Conservation (phyloP, 805 yeast genomes). For the Candida caryicola region DNA sequence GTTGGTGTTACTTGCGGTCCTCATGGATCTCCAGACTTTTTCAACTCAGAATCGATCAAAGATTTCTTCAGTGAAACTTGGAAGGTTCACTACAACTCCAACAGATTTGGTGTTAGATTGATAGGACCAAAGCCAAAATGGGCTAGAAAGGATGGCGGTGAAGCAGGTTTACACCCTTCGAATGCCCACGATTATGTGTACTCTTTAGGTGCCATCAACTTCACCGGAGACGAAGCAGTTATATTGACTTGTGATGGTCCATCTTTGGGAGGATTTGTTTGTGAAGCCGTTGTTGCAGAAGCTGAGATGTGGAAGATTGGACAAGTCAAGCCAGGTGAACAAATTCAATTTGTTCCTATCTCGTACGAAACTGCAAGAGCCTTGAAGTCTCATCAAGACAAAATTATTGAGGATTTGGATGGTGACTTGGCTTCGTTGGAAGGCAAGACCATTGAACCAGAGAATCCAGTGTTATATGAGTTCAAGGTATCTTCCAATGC, state of each 20-base stretch:
- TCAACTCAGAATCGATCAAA: conserved; percentile 66
- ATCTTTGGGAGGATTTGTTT: conserved; percentile 94
- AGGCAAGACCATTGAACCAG: conserved; percentile 36
- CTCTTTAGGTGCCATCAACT: conserved; percentile 93
- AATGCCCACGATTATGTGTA: conserved; percentile 97
- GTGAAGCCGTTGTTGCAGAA: conserved; percentile 92
- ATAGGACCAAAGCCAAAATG: conserved; percentile 95
- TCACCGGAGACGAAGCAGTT: conserved; percentile 98
- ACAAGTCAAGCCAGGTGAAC: conserved; percentile 93
- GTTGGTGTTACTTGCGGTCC: conserved; percentile 97
- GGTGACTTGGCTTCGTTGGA: conserved; percentile 41
- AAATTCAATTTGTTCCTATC: conserved; percentile 76
- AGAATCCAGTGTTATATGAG: conserved; percentile 67
- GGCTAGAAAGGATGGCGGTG: conserved; percentile 97
- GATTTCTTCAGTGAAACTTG: conserved; percentile 76
- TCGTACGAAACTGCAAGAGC: conserved; percentile 63
- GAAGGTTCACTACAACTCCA: conserved; percentile 97
- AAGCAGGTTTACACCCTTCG: conserved; percentile 98
- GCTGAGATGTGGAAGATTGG: conserved; percentile 99
- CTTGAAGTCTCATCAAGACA: conserved; percentile 62
- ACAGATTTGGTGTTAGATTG: conserved; percentile 92
- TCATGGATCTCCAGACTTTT: conserved; percentile 96
- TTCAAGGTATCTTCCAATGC: conserved; percentile 47
- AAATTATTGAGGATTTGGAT: conserved; percentile 42
- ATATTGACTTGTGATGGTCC: conserved; percentile 97